These are phyloP conservation scores for Salix viminalis DNA, from an alignment of 345 rosid species.

Conservation along the genomic window DNA sequence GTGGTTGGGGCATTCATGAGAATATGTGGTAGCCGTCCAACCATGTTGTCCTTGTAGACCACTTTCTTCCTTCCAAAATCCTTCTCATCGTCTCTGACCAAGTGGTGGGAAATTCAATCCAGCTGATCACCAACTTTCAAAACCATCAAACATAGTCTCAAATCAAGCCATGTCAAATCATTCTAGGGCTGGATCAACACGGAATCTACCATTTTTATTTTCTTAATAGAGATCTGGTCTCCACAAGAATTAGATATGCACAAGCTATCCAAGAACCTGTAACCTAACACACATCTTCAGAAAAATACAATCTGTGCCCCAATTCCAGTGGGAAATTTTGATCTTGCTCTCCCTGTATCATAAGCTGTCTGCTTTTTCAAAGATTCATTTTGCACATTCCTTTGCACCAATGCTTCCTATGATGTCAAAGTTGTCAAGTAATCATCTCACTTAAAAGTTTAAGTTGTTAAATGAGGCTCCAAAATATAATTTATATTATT, in stretches of 20 bases:
- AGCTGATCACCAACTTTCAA: too few relatives aligned
- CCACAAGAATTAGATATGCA: neutral
- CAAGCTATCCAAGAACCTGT: neutral
- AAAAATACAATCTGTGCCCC: conserved; percentile 35
- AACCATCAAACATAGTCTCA: neutral
- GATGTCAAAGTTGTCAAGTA: neutral
- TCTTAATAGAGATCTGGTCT: neutral
- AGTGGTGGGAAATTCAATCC: too few relatives aligned
- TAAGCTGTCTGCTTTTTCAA: neutral
- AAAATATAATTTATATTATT: too few relatives aligned
- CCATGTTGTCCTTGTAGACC: too few relatives aligned
- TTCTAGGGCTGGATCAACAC: neutral
- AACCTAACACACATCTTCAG: neutral
- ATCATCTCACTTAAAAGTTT: too few relatives aligned
- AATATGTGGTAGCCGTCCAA: too few relatives aligned
- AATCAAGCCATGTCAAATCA: neutral
- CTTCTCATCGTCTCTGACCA: too few relatives aligned
- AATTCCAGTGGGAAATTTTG: conserved; percentile 56
- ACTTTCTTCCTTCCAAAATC: too few relatives aligned
- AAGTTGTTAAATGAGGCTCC: accelerated
- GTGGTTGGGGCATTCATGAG: too few relatives aligned
- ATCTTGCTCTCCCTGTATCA: conserved; percentile 57
- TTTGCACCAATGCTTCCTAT: neutral
- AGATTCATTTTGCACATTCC: neutral
- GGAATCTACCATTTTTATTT: neutral